A percentile compares a stretch with the other conserved stretches of the same genome.
Conservation (phyloP, 768 basidiomycete species). For the Tephrocybe rancida region DNA sequence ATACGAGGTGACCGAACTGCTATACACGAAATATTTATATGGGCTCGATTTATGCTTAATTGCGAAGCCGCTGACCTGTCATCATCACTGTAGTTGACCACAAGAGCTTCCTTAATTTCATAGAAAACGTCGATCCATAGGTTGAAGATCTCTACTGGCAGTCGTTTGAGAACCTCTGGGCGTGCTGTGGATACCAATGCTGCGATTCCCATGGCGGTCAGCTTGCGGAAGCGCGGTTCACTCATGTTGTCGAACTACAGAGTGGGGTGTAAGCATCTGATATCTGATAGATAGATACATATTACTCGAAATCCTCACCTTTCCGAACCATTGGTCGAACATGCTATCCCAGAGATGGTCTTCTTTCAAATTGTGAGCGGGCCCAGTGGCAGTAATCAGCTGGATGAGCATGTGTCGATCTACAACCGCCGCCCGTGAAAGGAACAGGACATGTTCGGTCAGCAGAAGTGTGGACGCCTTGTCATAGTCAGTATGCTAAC, state of each 20-base stretch:
- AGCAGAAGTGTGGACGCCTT: slow-evolving; percentile 48
- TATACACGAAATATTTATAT: slow-evolving; percentile 11
- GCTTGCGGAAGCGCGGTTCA: slow-evolving; percentile 81
- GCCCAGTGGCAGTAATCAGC: slow-evolving; percentile 66
- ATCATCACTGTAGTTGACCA: slow-evolving; percentile 33
- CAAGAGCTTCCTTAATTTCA: slow-evolving; percentile 76
- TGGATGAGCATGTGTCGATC: slow-evolving; percentile 71
- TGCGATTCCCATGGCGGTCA: slow-evolving; percentile 82
- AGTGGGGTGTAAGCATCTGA: background rate
- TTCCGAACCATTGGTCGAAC: slow-evolving; percentile 82
- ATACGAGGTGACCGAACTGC: slow-evolving; percentile 27
- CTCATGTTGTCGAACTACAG: slow-evolving; percentile 88
- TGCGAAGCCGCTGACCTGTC: slow-evolving; percentile 28
- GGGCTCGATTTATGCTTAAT: background rate
- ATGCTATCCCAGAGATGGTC: slow-evolving; percentile 62
- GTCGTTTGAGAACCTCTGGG: slow-evolving; percentile 68
- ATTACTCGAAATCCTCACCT: slow-evolving; percentile 48
- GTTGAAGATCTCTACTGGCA: slow-evolving; percentile 79
- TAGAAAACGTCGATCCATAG: slow-evolving; percentile 90
- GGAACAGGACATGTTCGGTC: slow-evolving; percentile 71
- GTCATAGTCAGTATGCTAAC: slow-evolving; percentile 4
- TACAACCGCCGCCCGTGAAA: slow-evolving; percentile 72
- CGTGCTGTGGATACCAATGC: slow-evolving; percentile 75
- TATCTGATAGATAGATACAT: background rate
- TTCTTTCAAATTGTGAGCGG: slow-evolving; percentile 48